These are phyloP conservation scores for Cladophialophora exuberans DNA, from an alignment of 2,329 filamentous ascomycete genomes.

Conservation along the genomic window DNA sequence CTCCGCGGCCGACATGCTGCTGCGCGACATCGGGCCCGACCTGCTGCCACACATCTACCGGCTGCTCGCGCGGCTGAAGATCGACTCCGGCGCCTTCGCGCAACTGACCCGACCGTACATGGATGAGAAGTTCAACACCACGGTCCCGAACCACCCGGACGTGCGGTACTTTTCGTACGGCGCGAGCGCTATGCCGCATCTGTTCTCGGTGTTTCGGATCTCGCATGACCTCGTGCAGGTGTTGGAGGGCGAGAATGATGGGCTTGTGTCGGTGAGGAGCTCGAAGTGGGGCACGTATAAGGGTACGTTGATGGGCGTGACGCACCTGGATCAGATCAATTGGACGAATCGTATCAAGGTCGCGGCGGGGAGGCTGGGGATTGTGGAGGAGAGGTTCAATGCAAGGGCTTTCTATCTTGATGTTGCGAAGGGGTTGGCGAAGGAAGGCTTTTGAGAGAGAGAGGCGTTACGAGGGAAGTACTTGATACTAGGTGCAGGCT, in stretches of 20 bases:
- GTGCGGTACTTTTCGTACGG: constrained; percentile 68
- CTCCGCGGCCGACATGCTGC: constrained; percentile 64
- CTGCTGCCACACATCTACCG: constrained; percentile 60
- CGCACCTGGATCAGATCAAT: constrained; percentile 67
- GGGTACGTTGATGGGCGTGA: constrained; percentile 65
- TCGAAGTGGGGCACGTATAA: constrained; percentile 65
- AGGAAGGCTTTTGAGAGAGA: constrained; percentile 56
- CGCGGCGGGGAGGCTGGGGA: constrained; percentile 60
- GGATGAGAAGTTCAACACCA: constrained; percentile 61
- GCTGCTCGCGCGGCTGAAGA: constrained; percentile 55
- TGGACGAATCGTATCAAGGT: constrained; percentile 67
- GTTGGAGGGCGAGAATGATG: constrained; percentile 64
- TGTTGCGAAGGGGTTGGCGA: constrained; percentile 71
- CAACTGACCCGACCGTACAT: constrained; percentile 65
- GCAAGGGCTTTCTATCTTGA: constrained; percentile 66
- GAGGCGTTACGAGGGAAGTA: not conserved
- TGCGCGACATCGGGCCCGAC: constrained; percentile 59
- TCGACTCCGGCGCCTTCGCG: constrained; percentile 64
- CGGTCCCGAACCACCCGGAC: constrained; percentile 57
- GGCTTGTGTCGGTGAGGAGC: constrained; percentile 63
- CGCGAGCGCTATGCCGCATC: constrained; percentile 58
- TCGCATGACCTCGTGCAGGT: constrained; percentile 58
- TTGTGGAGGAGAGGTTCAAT: constrained; percentile 63
- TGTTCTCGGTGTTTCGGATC: constrained; percentile 61
- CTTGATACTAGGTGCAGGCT: too few species aligned